Evolutionary conservation across 805 yeast genomes (phyloP).

Genomic region (Candida lessepsii): DNA sequence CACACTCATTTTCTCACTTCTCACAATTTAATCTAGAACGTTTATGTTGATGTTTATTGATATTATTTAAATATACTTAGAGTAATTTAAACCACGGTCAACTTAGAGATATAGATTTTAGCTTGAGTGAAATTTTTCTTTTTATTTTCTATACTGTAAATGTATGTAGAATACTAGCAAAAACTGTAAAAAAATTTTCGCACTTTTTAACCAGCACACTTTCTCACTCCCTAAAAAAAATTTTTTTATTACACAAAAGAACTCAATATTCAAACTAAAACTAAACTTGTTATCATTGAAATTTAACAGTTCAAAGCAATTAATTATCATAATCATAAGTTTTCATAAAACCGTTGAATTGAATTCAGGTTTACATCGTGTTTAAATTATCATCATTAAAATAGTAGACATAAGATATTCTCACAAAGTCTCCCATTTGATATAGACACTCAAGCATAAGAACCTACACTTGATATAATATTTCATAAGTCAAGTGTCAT

Average conservation of each 20-base stretch:
- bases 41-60: too few relatives aligned
- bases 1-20: constrained; percentile 7
- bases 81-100: too few relatives aligned
- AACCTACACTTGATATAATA: neutral
- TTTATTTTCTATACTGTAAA: constrained; percentile 1
- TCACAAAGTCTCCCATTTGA: constrained; percentile 8
- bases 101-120: neutral
- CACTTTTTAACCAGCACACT: constrained; percentile 9
- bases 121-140: neutral
- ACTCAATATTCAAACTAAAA: neutral
- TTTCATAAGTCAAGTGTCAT: neutral
- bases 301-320: constrained; percentile 1
- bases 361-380: neutral
- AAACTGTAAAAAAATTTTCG: constrained; percentile 4
- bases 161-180: neutral
- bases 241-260: constrained; percentile 6
- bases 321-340: neutral
- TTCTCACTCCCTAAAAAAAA: constrained; percentile 8
- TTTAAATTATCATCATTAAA: neutral
- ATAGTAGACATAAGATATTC: constrained; percentile 6
- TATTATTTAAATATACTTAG: too few relatives aligned
- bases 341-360: neutral
- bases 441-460: constrained; percentile 3
- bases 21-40: neutral
- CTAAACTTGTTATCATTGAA: constrained; percentile 3